Percentiles rank a stretch among this genome's conserved stretches.
phyloP scores from a whole-genome alignment of 169 alveolate genomes.

The Cyclospora cayetanensis region DNA sequence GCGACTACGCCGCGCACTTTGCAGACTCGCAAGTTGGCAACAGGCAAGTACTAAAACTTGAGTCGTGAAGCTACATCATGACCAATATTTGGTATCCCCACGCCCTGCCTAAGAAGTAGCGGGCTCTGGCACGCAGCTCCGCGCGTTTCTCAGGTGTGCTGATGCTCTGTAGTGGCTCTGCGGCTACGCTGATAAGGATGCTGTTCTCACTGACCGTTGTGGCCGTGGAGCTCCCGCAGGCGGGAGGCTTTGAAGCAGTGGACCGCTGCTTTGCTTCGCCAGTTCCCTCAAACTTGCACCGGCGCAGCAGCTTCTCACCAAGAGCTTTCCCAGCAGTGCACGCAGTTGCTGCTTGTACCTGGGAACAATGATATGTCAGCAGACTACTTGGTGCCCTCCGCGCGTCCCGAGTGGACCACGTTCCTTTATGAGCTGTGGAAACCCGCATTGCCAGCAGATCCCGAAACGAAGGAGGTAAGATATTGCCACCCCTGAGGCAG shows the following conservation, averaged over 20 bases:
- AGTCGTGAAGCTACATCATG: background rate
- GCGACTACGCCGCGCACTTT: background rate
- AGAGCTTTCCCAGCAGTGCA: background rate
- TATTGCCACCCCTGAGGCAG: background rate
- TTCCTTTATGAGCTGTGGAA: background rate
- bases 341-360: background rate
- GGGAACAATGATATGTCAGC: background rate
- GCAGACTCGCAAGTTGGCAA: background rate
- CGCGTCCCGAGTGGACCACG: background rate
- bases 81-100: background rate
- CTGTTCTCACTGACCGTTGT: too few species aligned
- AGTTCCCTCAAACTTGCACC: background rate
- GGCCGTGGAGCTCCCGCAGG: too few species aligned
- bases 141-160: background rate
- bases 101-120: background rate
- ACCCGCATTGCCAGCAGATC: background rate
- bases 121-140: background rate
- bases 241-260: too few species aligned
- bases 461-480: background rate
- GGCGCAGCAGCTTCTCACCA: background rate
- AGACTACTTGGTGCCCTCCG: background rate
- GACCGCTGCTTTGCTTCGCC: background rate
- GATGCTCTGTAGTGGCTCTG: too few species aligned
- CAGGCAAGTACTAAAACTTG: background rate
- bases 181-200: too few species aligned